These are phyloP conservation scores for Hanseniaspora mollemarum DNA, from an alignment of 805 yeast species.

Conservation along the genomic window DNA sequence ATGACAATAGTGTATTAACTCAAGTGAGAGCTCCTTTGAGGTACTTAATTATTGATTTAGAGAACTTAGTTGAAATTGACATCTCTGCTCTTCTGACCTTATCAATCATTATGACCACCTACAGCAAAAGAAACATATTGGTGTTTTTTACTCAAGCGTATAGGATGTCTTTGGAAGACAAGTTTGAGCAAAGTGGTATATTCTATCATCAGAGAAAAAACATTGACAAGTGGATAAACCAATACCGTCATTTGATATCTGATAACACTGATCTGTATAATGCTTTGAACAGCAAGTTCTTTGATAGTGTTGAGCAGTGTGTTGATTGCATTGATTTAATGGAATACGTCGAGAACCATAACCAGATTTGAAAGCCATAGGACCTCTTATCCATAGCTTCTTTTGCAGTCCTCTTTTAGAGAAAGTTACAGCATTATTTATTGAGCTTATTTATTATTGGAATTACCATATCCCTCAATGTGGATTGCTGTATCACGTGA, in stretches of 20 bases:
- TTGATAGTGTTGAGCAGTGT: constrained; percentile 13
- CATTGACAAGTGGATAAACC: constrained; percentile 2
- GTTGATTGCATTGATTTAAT: constrained; percentile 16
- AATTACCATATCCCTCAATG: too few relatives aligned
- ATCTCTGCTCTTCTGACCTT: constrained; percentile 14
- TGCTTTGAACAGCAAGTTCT: constrained; percentile 1
- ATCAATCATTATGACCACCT: constrained; percentile 8
- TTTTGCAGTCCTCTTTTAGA: too few relatives aligned
- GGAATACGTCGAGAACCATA: constrained; percentile 14
- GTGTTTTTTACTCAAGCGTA: constrained; percentile 15
- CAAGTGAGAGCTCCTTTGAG: constrained; percentile 7
- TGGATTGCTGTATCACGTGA: too few relatives aligned
- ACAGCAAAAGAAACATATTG: constrained; percentile 12
- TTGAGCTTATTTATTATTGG: too few relatives aligned
- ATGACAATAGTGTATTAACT: neutral
- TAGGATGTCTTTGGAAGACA: constrained; percentile 8
- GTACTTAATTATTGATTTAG: constrained; percentile 15
- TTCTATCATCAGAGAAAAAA: constrained; percentile 6
- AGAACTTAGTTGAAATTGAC: constrained; percentile 12
- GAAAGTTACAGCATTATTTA: too few relatives aligned
- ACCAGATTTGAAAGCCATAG: too few relatives aligned
- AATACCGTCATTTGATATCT: neutral
- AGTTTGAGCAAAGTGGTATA: constrained; percentile 15
- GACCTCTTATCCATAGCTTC: neutral
- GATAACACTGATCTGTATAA: neutral